Conservation (phyloP, 345 rosid genomes). For the Camelina neglecta region DNA sequence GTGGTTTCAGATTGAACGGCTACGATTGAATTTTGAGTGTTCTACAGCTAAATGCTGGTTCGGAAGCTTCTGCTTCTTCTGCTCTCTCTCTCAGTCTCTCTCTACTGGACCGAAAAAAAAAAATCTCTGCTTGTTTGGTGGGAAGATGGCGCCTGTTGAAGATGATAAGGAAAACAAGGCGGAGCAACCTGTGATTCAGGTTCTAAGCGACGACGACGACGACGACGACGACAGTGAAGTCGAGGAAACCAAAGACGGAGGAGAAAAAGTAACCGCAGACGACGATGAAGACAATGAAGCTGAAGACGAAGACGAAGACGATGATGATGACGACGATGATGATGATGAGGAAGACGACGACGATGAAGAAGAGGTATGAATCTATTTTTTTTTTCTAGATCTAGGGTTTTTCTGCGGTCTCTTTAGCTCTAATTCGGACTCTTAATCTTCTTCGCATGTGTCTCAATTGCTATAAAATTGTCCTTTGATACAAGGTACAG, state of each 20-base stretch:
- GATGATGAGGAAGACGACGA: conserved; percentile 51
- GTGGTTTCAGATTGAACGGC: conserved; percentile 7
- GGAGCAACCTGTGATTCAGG: conserved; percentile 43
- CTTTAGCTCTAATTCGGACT: neutral
- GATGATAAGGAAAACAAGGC: conserved; percentile 46
- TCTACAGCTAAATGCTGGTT: conserved; percentile 22
- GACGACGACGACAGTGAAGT: conserved; percentile 44
- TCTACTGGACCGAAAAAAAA: neutral
- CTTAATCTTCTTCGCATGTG: neutral
- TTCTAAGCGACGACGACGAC: conserved; percentile 29
- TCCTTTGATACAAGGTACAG: neutral
- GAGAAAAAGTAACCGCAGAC: conserved; percentile 44
- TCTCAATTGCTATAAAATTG: neutral
- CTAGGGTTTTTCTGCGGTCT: conserved; percentile 13
- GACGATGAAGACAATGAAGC: conserved; percentile 55
- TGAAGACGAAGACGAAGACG: conserved; percentile 38
- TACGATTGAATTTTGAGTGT: neutral
- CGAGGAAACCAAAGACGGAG: conserved; percentile 51
- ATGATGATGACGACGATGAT: conserved; percentile 45
- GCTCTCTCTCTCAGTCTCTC: neutral
- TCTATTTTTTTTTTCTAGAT: neutral
- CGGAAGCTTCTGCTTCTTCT: conserved; percentile 28
- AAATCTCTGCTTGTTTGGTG: neutral
- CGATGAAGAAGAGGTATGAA: conserved; percentile 52
- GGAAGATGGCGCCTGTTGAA: conserved; percentile 46